Evolutionary conservation across 495 filamentous ascomycete genomes (phyloP), one percentile per base, ranked within the genome.

Genomic region (Talaromyces nanjingensis): DNA sequence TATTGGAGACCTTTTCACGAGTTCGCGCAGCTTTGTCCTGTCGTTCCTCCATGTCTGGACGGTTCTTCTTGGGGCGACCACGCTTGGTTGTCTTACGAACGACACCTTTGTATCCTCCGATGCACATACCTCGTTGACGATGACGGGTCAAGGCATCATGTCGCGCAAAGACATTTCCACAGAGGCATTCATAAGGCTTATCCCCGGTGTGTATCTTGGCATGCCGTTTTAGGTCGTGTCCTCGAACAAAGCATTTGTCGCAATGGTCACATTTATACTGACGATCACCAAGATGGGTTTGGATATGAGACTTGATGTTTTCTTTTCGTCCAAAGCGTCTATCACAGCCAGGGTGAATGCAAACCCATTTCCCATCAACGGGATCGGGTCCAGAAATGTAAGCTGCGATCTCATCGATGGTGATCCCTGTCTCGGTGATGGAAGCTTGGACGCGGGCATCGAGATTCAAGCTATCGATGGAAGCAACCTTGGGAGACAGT

Each of bases 231-330:
- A 98, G 85, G 71, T 98, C 94, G 71, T 98, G 96, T 65, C 94
- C 92, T 27, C 94, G 87, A 64, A 98, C 96, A 69, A 98, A 98
- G 73, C 91, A 91, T 73, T 97, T 97, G 25, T 87, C 81, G 76
- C 94, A 98, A 24, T 88, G 83, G 58, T 90, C 88, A 72, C 94
- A 98, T 69, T 87, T 85, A 76, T 87, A 98, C 71, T 96, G 96
- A 31, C 96, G 84, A 67, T 98, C 96, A 66, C 93, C 93, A 62
- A 98, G 87, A 71, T 98, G 94, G 1, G 94, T 97, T 74, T 98
- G 94, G 52, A 98, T 90, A 73, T 98, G 94, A 8, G 92, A 93
- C 70, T 93, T 96, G 78, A 97, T 96, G 74, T 98, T 98, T 75
- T 98, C 94, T 72, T 96, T 94, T 57, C 94, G 84, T 12, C 91